A percentile compares a stretch with the other conserved stretches of the same genome.
These are phyloP conservation scores for Geotrichum ghanense DNA, from an alignment of 805 yeast genomes.

Conservation along the genomic window DNA sequence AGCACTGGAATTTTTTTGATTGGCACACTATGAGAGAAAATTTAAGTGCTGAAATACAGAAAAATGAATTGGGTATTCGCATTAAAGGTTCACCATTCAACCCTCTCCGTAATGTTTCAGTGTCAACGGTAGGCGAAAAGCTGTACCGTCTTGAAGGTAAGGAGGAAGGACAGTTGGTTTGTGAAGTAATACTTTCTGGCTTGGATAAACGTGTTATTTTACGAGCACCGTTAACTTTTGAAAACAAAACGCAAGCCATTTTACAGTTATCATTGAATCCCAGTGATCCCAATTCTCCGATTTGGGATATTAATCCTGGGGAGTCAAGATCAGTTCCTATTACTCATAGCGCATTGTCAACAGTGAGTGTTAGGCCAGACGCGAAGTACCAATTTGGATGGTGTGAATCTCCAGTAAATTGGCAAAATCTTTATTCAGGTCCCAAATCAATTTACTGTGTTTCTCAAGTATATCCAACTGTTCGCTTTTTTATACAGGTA, in stretches of 20 bases:
- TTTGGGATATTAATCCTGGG: constrained; percentile 41
- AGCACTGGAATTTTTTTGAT: constrained; percentile 90
- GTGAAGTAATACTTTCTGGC: constrained; percentile 56
- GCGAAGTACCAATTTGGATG: constrained; percentile 48
- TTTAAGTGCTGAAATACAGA: constrained; percentile 50
- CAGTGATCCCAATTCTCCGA: constrained; percentile 20
- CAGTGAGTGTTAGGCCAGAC: constrained; percentile 51
- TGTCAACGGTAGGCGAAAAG: constrained; percentile 75
- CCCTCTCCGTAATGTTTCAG: constrained; percentile 44
- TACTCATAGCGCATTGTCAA: constrained; percentile 46
- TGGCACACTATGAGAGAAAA: constrained; percentile 83
- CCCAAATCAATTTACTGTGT: constrained; percentile 51
- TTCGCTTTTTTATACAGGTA: neutral
- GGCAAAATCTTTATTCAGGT: constrained; percentile 47
- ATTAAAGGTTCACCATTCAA: constrained; percentile 46
- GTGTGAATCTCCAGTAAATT: constrained; percentile 50
- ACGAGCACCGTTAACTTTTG: constrained; percentile 61
- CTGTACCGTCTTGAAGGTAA: constrained; percentile 47
- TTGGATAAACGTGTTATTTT: constrained; percentile 69
- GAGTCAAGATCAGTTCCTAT: constrained; percentile 59
- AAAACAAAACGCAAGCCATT: constrained; percentile 54
- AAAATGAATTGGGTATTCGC: constrained; percentile 48
- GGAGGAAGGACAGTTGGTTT: constrained; percentile 62
- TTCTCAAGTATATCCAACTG: constrained; percentile 24
- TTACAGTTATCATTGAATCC: constrained; percentile 31